Evolutionary conservation across 2,329 filamentous ascomycete species (phyloP), one percentile per base, ranked within the genome.

Genomic region (Onygena corvina): DNA sequence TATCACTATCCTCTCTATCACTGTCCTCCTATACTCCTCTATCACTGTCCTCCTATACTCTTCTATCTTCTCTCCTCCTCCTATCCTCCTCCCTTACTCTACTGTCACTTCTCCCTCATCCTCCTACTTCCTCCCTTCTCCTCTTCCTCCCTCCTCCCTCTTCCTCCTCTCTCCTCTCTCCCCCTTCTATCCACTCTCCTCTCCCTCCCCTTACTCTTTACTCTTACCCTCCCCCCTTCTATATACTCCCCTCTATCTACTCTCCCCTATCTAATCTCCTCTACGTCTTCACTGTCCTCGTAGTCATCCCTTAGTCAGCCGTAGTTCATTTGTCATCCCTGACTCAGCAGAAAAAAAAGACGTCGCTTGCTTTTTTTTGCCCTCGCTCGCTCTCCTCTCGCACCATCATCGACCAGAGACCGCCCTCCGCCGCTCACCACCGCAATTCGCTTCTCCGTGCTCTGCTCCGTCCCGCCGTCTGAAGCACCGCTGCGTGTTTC

Each of bases 261-360:
- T 20, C 21, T 27, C n/a, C 12, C 8, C 9, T 2, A 4, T 35
- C 18, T n/a, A n/a, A 16, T n/a, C n/a, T n/a, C n/a, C n/a, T n/a
- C n/a, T n/a, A n/a, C n/a, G n/a, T n/a, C n/a, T n/a, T n/a, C n/a
- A n/a, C n/a, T n/a, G n/a, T n/a, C n/a, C n/a, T n/a, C n/a, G n/a
- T 35, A 20, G 33, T 35, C 33, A 50, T 49, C 20, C 25, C 23
- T 34, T 29, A 16, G 23, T 16, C 33, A 33, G 18, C 6, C 1
- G 2, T 30, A 18, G 8, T 27, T 47, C 33, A 51, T 50, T 38
- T 51, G 47, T 46, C 53, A 52, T 46, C n/a, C n/a, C n/a, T n/a
- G n/a, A n/a, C n/a, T n/a, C 52, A 52, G 42, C 46, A 50, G 27
- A 52, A 46, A 31, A 46, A 46, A 47, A 47, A 47, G 30, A 25